phyloP scores from a whole-genome alignment of 2,329 filamentous ascomycete species.

The Apiospora malaysiana region DNA sequence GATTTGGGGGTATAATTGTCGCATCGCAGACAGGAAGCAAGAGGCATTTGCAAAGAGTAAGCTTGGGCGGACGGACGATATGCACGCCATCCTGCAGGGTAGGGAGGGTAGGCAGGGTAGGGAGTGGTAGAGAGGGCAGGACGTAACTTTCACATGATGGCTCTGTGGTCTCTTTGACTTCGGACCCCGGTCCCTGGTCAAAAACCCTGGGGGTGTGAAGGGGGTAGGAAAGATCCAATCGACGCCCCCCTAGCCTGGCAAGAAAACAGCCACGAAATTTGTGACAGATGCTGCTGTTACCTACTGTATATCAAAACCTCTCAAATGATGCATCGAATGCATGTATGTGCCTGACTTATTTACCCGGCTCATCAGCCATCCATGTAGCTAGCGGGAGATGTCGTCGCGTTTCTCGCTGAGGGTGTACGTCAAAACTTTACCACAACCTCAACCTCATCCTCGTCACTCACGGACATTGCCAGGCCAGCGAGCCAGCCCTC shows the following conservation, averaged over 20 bases:
- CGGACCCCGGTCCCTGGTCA: not conserved
- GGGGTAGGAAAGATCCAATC: too few relatives aligned
- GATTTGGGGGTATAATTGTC: slow-evolving; percentile 4
- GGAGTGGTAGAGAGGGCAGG: not conserved
- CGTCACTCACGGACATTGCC: not conserved
- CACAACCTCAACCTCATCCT: not conserved
- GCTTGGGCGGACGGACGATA: slow-evolving; percentile 9
- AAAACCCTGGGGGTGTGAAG: too few relatives aligned
- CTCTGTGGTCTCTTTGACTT: not conserved
- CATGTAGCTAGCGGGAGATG: slow-evolving; percentile 8
- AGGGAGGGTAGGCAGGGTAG: too few relatives aligned
- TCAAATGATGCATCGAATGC: not conserved
- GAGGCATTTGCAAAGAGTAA: not conserved
- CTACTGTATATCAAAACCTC: too few relatives aligned
- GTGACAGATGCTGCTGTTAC: not conserved
- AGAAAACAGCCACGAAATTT: not conserved
- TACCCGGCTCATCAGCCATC: not conserved
- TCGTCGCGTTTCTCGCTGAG: not conserved
- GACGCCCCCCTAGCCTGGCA: not conserved
- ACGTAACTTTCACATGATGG: slow-evolving; percentile 19
- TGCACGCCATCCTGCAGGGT: slow-evolving; percentile 12
- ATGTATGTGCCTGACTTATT: not conserved
- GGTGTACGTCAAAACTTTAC: not conserved
- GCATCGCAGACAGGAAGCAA: not conserved
- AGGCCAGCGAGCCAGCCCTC: not conserved